phyloP scores from a whole-genome alignment of 352 stramenopile species.

The Pythium sp. region DNA sequence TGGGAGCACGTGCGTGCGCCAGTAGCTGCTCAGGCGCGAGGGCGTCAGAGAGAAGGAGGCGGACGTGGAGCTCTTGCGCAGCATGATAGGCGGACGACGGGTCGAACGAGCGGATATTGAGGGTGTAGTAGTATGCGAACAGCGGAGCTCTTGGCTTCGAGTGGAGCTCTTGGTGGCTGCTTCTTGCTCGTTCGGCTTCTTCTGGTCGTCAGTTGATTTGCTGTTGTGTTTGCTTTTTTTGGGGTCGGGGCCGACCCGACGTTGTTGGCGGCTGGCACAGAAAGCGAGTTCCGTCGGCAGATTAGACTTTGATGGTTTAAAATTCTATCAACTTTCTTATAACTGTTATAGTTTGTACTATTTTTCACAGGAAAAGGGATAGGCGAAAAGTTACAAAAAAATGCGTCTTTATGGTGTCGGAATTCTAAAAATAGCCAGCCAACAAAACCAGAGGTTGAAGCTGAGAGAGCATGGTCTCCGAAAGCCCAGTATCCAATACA shows the following conservation, averaged over 20 bases:
- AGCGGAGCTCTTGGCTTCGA: too few species aligned
- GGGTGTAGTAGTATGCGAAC: too few species aligned
- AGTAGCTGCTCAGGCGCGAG: conserved; percentile 6
- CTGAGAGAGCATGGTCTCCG: too few species aligned
- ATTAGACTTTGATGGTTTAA: background rate
- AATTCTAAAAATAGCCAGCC: too few species aligned
- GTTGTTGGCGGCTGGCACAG: background rate
- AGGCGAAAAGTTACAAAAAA: background rate
- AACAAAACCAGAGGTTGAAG: too few species aligned
- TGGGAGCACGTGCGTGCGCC: conserved; percentile 9
- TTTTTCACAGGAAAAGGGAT: background rate
- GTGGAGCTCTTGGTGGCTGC: background rate
- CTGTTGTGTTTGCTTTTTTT: background rate
- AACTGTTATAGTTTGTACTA: background rate
- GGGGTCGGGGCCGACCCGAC: background rate
- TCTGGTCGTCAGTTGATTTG: background rate
- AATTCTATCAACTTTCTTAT: background rate
- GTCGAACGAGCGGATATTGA: background rate
- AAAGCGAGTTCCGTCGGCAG: background rate
- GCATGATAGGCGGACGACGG: background rate
- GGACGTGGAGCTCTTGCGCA: conserved; percentile 4
- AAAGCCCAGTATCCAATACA: too few species aligned
- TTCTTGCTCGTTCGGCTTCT: background rate
- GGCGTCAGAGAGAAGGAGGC: background rate
- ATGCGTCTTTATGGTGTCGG: background rate